Percentiles rank a stretch among this genome's conserved stretches.
Conservation (phyloP, 2,329 filamentous ascomycete species). For the Sclerotinia borealis region DNA sequence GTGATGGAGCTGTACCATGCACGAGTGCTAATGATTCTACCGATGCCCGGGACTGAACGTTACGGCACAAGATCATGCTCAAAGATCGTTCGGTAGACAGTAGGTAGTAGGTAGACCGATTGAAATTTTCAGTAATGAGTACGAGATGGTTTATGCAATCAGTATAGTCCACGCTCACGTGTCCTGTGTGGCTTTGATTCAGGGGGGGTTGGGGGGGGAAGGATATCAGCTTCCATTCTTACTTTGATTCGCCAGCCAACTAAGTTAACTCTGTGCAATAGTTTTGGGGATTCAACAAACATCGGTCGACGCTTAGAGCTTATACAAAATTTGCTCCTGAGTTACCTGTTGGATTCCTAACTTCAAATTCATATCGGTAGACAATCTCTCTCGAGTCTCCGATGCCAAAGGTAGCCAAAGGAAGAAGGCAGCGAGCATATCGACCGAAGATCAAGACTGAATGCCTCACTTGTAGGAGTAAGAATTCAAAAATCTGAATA, state of each 20-base stretch:
- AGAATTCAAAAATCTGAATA: background rate
- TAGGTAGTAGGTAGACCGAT: no score
- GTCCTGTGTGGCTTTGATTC: background rate
- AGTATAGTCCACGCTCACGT: no score
- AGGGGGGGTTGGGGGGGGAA: no score
- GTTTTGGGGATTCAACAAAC: background rate
- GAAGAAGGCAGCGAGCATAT: background rate
- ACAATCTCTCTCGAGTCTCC: background rate
- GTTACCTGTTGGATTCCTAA: no score
- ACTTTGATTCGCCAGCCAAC: background rate
- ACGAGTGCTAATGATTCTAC: no score
- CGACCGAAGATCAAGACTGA: constrained; percentile 21
- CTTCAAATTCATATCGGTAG: background rate
- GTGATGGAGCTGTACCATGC: no score
- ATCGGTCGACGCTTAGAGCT: background rate
- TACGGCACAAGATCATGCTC: no score
- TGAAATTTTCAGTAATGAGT: no score
- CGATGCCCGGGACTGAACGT: no score
- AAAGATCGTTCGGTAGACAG: no score
- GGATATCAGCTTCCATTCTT: background rate
- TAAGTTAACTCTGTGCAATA: background rate
- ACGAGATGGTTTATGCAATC: no score
- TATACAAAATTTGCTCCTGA: background rate
- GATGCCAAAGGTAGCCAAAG: background rate
- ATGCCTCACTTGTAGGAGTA: constrained; percentile 39